phyloP scores from a whole-genome alignment of 2,329 filamentous ascomycete species.

The Penicillium sp. region DNA sequence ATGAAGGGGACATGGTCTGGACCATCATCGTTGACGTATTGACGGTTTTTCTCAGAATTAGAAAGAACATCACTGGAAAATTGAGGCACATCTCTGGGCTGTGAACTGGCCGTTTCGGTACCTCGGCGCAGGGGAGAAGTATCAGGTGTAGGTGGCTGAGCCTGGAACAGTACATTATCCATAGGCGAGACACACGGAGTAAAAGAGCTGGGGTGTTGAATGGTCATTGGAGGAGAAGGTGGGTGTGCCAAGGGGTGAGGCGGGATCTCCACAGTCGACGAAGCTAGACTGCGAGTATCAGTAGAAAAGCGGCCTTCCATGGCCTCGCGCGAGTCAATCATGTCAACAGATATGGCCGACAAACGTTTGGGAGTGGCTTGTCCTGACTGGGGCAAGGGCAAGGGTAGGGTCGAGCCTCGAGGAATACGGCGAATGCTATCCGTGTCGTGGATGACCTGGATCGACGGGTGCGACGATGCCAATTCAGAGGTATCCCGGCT shows the following conservation, averaged over 20 bases:
- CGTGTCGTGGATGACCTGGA: constrained; percentile 52
- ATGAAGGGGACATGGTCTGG: constrained; percentile 60
- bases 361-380: constrained; percentile 51
- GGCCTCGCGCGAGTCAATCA: constrained; percentile 44
- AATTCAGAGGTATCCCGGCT: constrained; percentile 29
- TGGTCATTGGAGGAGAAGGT: constrained; percentile 48
- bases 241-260: constrained; percentile 48
- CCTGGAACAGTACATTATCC: constrained; percentile 34
- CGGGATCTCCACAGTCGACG: constrained; percentile 43
- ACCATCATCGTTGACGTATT: constrained; percentile 11
- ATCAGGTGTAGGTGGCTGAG: constrained; percentile 44
- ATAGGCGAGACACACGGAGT: constrained; percentile 32
- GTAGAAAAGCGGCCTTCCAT: constrained; percentile 32
- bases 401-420: constrained; percentile 44
- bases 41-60: constrained; percentile 31
- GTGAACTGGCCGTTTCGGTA: constrained; percentile 14
- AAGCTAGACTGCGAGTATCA: constrained; percentile 33
- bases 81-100: constrained; percentile 27
- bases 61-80: constrained; percentile 35
- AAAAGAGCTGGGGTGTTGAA: constrained; percentile 39
- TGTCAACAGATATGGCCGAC: constrained; percentile 56
- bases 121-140: constrained; percentile 38
- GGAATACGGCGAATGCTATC: constrained; percentile 52
- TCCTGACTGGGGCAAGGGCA: constrained; percentile 26
- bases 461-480: constrained; percentile 49